Conservation (phyloP, 495 filamentous ascomycete species). For the Aspergillus conjunctus region DNA sequence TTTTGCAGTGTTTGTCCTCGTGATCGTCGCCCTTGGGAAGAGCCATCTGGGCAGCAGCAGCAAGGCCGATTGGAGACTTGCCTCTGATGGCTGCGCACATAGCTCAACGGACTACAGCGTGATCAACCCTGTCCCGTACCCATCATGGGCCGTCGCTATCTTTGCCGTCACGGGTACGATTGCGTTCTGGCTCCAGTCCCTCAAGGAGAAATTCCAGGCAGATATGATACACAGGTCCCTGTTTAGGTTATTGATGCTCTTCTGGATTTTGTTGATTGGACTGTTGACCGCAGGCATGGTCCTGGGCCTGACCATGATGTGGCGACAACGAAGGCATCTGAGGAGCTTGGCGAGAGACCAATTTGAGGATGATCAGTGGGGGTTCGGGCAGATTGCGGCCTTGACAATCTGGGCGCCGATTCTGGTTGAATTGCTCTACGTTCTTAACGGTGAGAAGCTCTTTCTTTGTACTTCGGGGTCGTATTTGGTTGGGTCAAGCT, state of each 20-base stretch:
- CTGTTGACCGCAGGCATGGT: constrained; percentile 10
- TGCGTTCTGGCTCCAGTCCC: constrained; percentile 13
- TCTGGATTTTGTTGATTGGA: constrained; percentile 10
- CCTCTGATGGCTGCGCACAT: constrained; percentile 18
- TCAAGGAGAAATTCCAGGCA: constrained; percentile 10
- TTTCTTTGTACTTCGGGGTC: neutral
- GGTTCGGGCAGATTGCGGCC: constrained; percentile 17
- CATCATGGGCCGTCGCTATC: constrained; percentile 15
- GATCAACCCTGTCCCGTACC: constrained; percentile 16
- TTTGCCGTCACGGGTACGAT: constrained; percentile 10
- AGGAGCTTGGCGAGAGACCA: constrained; percentile 12
- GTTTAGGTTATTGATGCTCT: constrained; percentile 5
- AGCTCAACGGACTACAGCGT: constrained; percentile 16
- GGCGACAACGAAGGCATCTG: constrained; percentile 14
- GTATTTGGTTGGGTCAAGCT: neutral
- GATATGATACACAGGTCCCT: constrained; percentile 4
- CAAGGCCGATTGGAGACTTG: constrained; percentile 11
- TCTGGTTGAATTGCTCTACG: constrained; percentile 7
- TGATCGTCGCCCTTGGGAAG: constrained; percentile 9
- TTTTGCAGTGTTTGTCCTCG: constrained; percentile 10
- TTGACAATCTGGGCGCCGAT: constrained; percentile 17
- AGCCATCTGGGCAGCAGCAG: constrained; percentile 11
- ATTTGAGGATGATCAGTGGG: constrained; percentile 18
- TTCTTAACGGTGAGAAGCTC: constrained; percentile 10
- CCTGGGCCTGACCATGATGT: constrained; percentile 13